Evolutionary conservation across 305 asterid genomes (phyloP).

Genomic region (Fraxinus paxiana): DNA sequence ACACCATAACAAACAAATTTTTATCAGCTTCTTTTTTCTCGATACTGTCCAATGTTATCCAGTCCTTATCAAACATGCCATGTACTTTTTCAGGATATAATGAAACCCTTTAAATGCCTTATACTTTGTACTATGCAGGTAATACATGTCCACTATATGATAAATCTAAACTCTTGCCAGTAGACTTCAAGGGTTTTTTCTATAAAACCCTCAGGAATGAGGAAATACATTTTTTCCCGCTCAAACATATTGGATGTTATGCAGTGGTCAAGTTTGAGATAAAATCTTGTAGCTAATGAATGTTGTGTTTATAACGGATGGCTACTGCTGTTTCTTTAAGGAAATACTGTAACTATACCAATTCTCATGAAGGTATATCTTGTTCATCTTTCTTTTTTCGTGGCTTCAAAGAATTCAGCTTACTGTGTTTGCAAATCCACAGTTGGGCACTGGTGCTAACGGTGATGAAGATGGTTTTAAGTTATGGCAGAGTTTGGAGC

Average conservation of each 20-base stretch:
- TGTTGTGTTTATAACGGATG: background rate
- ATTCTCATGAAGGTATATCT: background rate
- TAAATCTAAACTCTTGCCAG: background rate
- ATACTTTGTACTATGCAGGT: background rate
- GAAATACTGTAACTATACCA: background rate
- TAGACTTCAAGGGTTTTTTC: constrained; percentile 3
- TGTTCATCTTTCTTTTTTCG: background rate
- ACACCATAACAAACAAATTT: background rate
- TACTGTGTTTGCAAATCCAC: constrained; percentile 30
- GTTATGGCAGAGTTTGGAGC: constrained; percentile 96
- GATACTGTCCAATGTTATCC: background rate
- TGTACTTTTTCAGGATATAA: constrained; percentile 10
- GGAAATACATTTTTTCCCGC: background rate
- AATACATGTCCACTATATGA: background rate
- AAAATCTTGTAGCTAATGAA: background rate
- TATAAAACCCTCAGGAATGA: background rate
- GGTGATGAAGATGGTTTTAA: constrained; percentile 78
- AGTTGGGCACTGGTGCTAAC: constrained; percentile 65
- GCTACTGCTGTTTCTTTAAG: background rate
- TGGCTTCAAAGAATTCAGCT: constrained; percentile 14
- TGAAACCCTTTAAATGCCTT: background rate
- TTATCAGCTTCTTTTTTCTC: background rate
- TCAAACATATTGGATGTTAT: background rate
- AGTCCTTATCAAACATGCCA: background rate
- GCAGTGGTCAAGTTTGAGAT: constrained; percentile 3